phyloP scores from a whole-genome alignment of 2,329 filamentous ascomycete species.

The Arthrinium puccinioides region DNA sequence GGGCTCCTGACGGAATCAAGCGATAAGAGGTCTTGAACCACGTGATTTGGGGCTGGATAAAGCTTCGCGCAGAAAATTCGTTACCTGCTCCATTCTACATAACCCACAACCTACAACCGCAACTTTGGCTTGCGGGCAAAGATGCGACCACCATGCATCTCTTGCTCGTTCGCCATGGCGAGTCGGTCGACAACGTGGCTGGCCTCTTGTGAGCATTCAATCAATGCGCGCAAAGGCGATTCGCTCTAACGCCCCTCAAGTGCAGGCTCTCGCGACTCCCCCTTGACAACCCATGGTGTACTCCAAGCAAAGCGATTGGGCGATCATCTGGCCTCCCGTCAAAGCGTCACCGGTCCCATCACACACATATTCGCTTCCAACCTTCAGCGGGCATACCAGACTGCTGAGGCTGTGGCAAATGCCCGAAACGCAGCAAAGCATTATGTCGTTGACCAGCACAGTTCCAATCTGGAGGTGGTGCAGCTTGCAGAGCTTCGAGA shows the following conservation, averaged over 20 bases:
- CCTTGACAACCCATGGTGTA: constrained; percentile 73
- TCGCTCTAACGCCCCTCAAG: constrained; percentile 28
- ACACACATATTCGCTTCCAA: constrained; percentile 72
- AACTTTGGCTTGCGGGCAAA: constrained; percentile 1
- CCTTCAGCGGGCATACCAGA: constrained; percentile 65
- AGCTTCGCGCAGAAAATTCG: no score
- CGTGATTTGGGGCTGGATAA: no score
- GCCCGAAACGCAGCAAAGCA: no score
- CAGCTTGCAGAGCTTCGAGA: constrained; percentile 53
- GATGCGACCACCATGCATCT: constrained; percentile 38
- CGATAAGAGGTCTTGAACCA: no score
- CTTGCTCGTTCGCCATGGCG: constrained; percentile 78
- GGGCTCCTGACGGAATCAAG: no score
- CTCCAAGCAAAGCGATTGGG: constrained; percentile 71
- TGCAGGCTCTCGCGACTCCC: constrained; percentile 74
- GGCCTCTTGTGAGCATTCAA: constrained; percentile 65
- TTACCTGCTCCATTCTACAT: no score
- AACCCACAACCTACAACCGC: no score
- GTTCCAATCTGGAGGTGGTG: constrained; percentile 23
- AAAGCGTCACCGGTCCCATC: constrained; percentile 26
- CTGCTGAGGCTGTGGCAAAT: constrained; percentile 58
- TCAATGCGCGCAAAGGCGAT: background rate
- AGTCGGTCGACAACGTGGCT: constrained; percentile 85
- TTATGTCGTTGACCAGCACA: no score
- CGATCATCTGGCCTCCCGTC: constrained; percentile 42